Conservation (phyloP, 208 protist genomes). For the Leishmania gerbilli region DNA sequence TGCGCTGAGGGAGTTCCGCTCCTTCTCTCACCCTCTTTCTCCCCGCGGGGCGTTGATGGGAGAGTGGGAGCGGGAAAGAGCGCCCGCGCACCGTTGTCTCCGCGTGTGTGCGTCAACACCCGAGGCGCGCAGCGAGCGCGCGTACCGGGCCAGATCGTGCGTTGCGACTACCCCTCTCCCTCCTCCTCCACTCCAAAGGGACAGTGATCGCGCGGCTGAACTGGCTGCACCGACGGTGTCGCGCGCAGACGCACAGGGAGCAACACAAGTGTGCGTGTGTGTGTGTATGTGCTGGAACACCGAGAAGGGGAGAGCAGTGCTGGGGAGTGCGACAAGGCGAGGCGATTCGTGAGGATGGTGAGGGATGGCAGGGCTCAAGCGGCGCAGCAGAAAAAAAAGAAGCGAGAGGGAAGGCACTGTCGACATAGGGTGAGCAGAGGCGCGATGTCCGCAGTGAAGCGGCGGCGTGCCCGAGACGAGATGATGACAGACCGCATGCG, state of each 20-base stretch:
- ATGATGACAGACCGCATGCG: no score
- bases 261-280: background rate
- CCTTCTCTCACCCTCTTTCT: background rate
- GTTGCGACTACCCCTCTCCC: background rate
- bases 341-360: background rate
- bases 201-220: background rate
- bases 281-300: background rate
- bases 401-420: background rate
- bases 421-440: background rate
- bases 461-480: background rate
- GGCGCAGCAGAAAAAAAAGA: background rate
- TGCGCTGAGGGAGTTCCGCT: background rate
- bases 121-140: background rate
- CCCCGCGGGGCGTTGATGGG: background rate
- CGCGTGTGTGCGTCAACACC: background rate
- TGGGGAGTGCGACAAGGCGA: background rate
- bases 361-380: background rate
- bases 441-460: background rate
- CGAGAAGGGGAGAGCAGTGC: background rate
- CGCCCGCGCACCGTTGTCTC: background rate
- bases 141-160: background rate
- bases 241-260: background rate
- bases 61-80: background rate
- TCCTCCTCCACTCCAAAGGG: background rate
- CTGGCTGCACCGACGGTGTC: background rate